These are phyloP conservation scores for Pseudonitzschia multistriata DNA, from an alignment of 108 stramenopile species.

Conservation along the genomic window DNA sequence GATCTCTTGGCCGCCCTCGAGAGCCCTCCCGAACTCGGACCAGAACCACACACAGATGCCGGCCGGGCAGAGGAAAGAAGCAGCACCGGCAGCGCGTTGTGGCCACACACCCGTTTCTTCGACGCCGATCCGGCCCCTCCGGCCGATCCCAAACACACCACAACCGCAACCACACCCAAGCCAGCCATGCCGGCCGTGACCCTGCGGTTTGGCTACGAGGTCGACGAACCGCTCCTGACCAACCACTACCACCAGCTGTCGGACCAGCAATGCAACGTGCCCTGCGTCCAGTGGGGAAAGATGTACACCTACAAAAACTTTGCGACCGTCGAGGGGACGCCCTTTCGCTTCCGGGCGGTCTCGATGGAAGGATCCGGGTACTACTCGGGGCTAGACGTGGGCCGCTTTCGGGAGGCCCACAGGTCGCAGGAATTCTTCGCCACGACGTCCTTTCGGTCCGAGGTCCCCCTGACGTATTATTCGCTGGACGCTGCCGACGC, in stretches of 20 bases:
- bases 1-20: too few species aligned
- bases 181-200: not conserved
- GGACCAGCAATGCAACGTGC: not conserved
- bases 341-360: not conserved
- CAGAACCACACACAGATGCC: too few species aligned
- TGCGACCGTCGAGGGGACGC: not conserved
- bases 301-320: not conserved
- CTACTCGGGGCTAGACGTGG: not conserved
- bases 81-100: too few species aligned
- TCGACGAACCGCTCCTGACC: not conserved
- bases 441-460: constrained; percentile 66
- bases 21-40: too few species aligned
- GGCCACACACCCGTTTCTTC: too few species aligned
- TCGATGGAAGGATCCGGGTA: constrained; percentile 4
- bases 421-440: too few species aligned
- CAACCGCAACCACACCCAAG: not conserved
- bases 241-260: not conserved
- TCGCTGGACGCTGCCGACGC: too few species aligned
- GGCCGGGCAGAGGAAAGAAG: too few species aligned
- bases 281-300: not conserved
- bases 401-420: too few species aligned
- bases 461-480: constrained; percentile 65
- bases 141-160: too few species aligned
- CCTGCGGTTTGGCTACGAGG: not conserved
- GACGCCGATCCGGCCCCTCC: too few species aligned